Conservation (phyloP, 305 asterid species). For the Euphrasia arctica region DNA sequence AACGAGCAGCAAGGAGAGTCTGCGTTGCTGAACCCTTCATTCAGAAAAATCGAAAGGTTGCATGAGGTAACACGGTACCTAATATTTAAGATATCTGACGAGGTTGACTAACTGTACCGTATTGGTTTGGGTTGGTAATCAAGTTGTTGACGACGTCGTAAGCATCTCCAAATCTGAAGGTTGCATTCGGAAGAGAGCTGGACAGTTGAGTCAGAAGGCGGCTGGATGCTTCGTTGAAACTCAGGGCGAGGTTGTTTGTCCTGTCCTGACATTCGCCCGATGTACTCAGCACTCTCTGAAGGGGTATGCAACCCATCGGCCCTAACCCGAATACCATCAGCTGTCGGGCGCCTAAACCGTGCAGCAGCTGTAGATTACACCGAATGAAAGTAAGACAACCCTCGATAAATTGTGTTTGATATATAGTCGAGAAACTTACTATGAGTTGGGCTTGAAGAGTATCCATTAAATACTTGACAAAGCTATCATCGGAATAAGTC, state of each 20-base stretch:
- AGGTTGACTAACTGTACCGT: conserved; percentile 33
- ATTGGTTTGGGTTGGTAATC: conserved; percentile 54
- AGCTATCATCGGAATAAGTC: conserved; percentile 52
- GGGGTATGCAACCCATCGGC: conserved; percentile 96
- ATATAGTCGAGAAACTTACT: conserved; percentile 32
- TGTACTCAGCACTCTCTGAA: conserved; percentile 68
- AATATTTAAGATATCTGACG: background rate
- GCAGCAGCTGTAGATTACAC: conserved; percentile 42
- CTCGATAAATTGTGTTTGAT: too few species aligned
- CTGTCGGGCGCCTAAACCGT: conserved; percentile 62
- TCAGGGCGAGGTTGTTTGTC: conserved; percentile 64
- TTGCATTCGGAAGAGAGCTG: conserved; percentile 56
- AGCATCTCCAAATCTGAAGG: conserved; percentile 71
- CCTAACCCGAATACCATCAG: conserved; percentile 85
- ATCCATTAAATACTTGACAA: conserved; percentile 49
- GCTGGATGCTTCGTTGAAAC: conserved; percentile 50
- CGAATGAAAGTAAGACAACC: background rate
- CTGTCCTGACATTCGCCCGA: conserved; percentile 68
- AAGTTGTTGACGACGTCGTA: conserved; percentile 77
- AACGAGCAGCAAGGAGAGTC: conserved; percentile 90
- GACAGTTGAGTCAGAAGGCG: conserved; percentile 43
- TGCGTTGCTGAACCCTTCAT: conserved; percentile 65
- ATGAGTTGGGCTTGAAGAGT: conserved; percentile 59
- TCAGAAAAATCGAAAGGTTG: background rate
- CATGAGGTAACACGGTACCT: background rate